Evolutionary conservation across 345 rosid genomes (phyloP), one percentile per base, ranked within the genome.

Genomic region (Corchorus olitorius): DNA sequence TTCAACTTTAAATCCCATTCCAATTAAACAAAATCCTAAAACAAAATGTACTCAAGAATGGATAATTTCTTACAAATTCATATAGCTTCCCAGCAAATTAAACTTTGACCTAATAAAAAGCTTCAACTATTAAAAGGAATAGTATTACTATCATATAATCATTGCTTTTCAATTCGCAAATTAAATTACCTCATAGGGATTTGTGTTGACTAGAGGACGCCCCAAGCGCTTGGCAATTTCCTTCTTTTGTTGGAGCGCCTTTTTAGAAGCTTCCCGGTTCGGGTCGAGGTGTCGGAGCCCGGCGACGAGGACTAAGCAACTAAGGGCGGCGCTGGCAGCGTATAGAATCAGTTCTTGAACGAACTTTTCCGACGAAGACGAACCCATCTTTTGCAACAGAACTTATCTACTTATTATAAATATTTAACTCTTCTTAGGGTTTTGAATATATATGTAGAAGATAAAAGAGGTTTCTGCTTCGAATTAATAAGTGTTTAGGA

Each of bases 261-360:
- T 94, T 86, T 96, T 96, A 17, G 98, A 85, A 7, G 97, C 90
- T 59, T 94, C 99, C 0, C 97, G 91, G 85, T 93, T 93, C 46
- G 97, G 97, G 88, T 96, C 98, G 68, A 92, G 94, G 43, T 91
- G 95, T 7, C 89, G 87, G 77, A 92, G 97, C 3, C 97, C 97
- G 7, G 88, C 97, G 72, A 93, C 91, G 8, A 96, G 82, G 62
- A 96, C 97, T 81, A 93, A 79, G 77, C 92, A 92, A 79, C 98
- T 96, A 5, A 96, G 62, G 59, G 99, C 98, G 12, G 99, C 99
- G 84, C 99, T 96, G 37, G 99, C 99, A 9, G 98, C 99, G 85
- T 93, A 93, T 67, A 93, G 81, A 48, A 92, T 64, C 69, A 94
- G 87, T 50, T 96, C 89, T 79, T 96, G 97, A 76, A 96, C 48